Evolutionary conservation across 345 rosid species (phyloP), one percentile per base, ranked within the genome.

Genomic region (Psidium guajava): DNA sequence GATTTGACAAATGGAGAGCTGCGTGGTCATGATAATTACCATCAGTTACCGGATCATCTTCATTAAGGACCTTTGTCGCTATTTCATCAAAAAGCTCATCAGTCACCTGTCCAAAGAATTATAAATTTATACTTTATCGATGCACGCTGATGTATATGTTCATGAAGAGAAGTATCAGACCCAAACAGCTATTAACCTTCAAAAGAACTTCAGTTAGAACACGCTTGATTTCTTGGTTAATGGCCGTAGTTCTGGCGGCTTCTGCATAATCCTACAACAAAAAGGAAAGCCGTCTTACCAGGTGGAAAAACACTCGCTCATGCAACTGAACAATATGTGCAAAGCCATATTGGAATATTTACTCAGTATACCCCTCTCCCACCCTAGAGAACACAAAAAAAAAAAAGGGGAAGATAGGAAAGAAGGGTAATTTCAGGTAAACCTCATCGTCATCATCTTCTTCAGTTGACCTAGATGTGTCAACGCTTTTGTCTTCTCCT

Each of bases 81-180:
- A 98, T 98, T 93, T 98, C 99, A 92, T 91, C 95, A 91, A 95
- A 96, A 54, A 98, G 89, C 87, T 94, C 98, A 91, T 98, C 96
- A 58, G 99, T 98, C 84, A 98, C 99, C 99, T 97, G 90, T 84
- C 88, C 87, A 88, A 86, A 87, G 82, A 81, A 83, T 27, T 51
- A 40, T 40, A 20, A 82, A n/a, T 27, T 24, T 10, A 53, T 36
- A 18, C 24, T 18, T 69, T 21, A 69, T 36, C 8, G 18, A 64
- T 20, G 47, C 40, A 36, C 36, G 36, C 80, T 69, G 80, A 69
- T 69, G 80, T 69, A 69, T 36, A 64, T 56, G 57, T 28, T 84
- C 59, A 55, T 54, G 36, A 52, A 84, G 55, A 87, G 28, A 84
- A 87, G 54, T 83, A 82, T n/a, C 58, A 89, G 84, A 83, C 83